phyloP scores from a whole-genome alignment of 2,329 filamentous ascomycete species.

The Scytalidium lignicola region DNA sequence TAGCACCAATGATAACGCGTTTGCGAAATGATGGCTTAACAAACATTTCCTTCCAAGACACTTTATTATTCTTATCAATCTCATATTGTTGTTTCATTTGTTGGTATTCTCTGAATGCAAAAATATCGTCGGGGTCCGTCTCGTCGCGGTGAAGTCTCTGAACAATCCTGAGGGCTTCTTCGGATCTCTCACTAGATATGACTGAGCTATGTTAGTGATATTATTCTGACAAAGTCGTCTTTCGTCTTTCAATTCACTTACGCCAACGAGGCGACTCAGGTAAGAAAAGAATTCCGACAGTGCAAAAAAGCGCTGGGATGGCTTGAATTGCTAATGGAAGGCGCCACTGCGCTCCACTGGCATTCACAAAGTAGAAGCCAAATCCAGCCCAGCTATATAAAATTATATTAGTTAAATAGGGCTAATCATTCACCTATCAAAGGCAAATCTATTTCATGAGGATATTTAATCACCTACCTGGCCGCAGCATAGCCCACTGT shows the following conservation, averaged over 20 bases:
- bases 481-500: conserved; percentile 16
- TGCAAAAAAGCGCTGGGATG: conserved; percentile 49
- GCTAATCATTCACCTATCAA: too few species aligned
- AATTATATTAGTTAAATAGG: not conserved
- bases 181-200: conserved; percentile 19
- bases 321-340: conserved; percentile 55
- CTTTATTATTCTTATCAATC: conserved; percentile 1
- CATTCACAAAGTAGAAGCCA: conserved; percentile 23
- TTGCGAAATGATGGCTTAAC: conserved; percentile 4
- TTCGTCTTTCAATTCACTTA: not conserved
- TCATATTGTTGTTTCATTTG: conserved; percentile 26
- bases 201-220: conserved; percentile 3
- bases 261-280: conserved; percentile 53
- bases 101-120: conserved; percentile 23
- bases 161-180: conserved; percentile 17
- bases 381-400: conserved; percentile 19
- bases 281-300: conserved; percentile 44
- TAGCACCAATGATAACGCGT: not conserved
- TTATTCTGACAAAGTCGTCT: too few species aligned
- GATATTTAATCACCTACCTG: not conserved
- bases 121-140: conserved; percentile 19
- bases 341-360: conserved; percentile 48
- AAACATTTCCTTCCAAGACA: conserved; percentile 1
- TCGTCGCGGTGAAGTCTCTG: conserved; percentile 18
- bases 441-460: too few species aligned